Evolutionary conservation across 768 basidiomycete species (phyloP), one percentile per base, ranked within the genome.

Genomic region (Boletales sp.): DNA sequence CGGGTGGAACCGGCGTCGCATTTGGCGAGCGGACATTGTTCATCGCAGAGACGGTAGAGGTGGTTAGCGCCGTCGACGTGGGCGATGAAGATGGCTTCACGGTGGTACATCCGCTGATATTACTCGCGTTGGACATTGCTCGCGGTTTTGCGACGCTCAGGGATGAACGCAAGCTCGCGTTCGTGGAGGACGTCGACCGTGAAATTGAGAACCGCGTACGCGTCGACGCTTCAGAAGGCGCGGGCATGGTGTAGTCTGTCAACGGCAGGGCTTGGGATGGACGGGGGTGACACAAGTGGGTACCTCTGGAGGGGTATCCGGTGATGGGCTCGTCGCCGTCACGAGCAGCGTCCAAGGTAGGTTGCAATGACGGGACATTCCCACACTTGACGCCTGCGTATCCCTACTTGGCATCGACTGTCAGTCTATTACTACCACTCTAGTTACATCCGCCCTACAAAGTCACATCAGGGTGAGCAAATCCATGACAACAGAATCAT

Each of bases 151-250:
- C 68, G 46, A 70, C 58, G 46, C 70, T 70, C 50, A 72, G 57
- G 33, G 76, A 76, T 44, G 78, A 76, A 48, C 75, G 70, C 35
- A 72, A 64, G 4, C 54, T 55, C 15, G 55, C 31, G 19, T 53
- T 49, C 8, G 44, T 49, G 18, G 54, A 52, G 19, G 65, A 66
- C 34, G 68, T 69, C 14, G 74, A 71, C 11, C 78, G 71, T 41
- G 80, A 70, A 18, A 81, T 63, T 7, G 65, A 69, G 35, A 48
- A 31, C 25, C 66, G 60, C 30, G 61, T 53, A 36, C 80, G 81
- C 48, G 77, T 72, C 35, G 81, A 81, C 14, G 79, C 63, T 54
- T 82, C 81, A 39, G 83, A 84, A 13, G 78, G 78, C 2, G 67
- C 55, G 36, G 62, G 66, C 58, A 67, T 67, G 47, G 42, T 41